Conservation (phyloP, 1,284 basidiomycete genomes). For the Abortiporus biennis region DNA sequence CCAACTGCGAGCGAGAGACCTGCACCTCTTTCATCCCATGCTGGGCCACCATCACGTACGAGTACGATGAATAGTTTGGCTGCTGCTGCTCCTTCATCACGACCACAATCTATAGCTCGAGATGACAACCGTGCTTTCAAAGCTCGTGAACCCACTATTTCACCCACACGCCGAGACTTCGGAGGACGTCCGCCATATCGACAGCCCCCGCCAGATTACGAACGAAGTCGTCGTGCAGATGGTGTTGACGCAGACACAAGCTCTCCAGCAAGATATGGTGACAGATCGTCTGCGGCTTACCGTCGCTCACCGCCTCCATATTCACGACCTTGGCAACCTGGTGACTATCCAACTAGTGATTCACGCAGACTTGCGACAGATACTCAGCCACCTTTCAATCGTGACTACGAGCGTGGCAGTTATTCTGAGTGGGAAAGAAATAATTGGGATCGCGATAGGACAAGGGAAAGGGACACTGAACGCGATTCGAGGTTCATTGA, state of each 20-base stretch:
- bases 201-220: constrained; percentile 1
- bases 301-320: constrained; percentile 17
- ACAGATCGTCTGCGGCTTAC: constrained; percentile 8
- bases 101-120: constrained; percentile 20
- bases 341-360: constrained; percentile 13
- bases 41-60: constrained; percentile 14
- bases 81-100: constrained; percentile 7
- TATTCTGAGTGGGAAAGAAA: constrained; percentile 5
- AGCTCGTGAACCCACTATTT: constrained; percentile 17
- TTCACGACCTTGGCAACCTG: constrained; percentile 12
- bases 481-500: constrained; percentile 15
- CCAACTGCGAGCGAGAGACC: constrained; percentile 13
- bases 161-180: constrained; percentile 8
- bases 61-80: constrained; percentile 10
- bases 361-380: constrained; percentile 13
- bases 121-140: constrained; percentile 15
- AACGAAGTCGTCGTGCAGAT: constrained; percentile 4
- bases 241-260: constrained; percentile 5
- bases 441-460: background rate
- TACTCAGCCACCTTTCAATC: constrained; percentile 12
- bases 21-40: constrained; percentile 4
- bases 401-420: constrained; percentile 19
- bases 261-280: constrained; percentile 1
- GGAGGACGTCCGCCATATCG: constrained; percentile 1
- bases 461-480: constrained; percentile 5